Percentiles rank a stretch among this genome's conserved stretches.
phyloP scores from a whole-genome alignment of 352 stramenopile species.

The Pythium aquatile region DNA sequence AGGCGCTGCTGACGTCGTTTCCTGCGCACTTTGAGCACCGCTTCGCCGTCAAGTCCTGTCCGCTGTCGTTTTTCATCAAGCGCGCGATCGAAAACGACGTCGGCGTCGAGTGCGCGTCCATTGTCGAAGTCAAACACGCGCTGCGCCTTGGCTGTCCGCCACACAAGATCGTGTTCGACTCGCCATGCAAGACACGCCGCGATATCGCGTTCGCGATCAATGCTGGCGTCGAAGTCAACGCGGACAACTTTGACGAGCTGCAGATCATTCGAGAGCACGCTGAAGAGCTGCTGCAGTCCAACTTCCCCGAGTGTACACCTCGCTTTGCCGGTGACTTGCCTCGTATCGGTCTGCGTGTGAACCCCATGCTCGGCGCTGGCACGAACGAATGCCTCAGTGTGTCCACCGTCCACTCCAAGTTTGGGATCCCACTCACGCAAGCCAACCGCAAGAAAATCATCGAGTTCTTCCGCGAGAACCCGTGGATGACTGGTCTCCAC shows the following conservation, averaged over 20 bases:
- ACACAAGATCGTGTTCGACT: slow-evolving; percentile 90
- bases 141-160: slow-evolving; percentile 66
- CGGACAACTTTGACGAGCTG: slow-evolving; percentile 89
- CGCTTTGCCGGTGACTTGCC: slow-evolving; percentile 59
- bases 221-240: slow-evolving; percentile 87
- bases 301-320: slow-evolving; percentile 57
- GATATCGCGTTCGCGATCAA: slow-evolving; percentile 87
- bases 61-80: slow-evolving; percentile 84
- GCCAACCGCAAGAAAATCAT: slow-evolving; percentile 60
- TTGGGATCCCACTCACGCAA: slow-evolving; percentile 78
- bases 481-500: slow-evolving; percentile 88
- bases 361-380: slow-evolving; percentile 88
- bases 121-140: slow-evolving; percentile 81
- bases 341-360: slow-evolving; percentile 89
- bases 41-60: slow-evolving; percentile 89
- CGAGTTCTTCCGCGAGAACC: slow-evolving; percentile 73
- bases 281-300: slow-evolving; percentile 88
- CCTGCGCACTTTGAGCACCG: slow-evolving; percentile 85
- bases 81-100: slow-evolving; percentile 75
- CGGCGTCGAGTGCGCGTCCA: slow-evolving; percentile 79
- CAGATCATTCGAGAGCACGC: slow-evolving; percentile 82
- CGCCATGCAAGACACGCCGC: slow-evolving; percentile 88
- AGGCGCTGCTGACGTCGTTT: slow-evolving; percentile 75
- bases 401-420: slow-evolving; percentile 90
- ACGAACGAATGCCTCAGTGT: slow-evolving; percentile 86